Evolutionary conservation across 139 green algal genomes (phyloP).

Genomic region (Pleodorina starrii): DNA sequence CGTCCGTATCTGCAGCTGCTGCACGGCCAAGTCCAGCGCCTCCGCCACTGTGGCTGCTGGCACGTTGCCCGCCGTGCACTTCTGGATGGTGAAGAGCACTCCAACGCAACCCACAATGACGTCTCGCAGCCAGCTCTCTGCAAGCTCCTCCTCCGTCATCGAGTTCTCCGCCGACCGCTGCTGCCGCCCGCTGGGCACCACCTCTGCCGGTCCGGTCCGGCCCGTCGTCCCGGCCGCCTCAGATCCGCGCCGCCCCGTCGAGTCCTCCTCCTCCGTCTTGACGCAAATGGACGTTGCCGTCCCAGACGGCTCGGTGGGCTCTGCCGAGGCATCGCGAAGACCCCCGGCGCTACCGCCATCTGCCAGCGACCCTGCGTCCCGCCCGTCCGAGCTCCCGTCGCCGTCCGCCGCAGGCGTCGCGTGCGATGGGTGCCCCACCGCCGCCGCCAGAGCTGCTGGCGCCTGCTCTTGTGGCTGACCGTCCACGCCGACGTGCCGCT

Average conservation of each 20-base stretch:
- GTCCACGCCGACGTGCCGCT: neutral
- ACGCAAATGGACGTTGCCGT: neutral
- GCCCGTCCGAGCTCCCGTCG: neutral
- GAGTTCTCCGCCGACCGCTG: neutral
- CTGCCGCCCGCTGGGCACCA: neutral
- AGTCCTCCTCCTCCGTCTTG: neutral
- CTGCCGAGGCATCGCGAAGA: neutral
- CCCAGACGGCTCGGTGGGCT: neutral
- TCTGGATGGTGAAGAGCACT: conserved; percentile 64
- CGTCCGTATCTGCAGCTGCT: conserved; percentile 23
- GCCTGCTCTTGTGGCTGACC: neutral
- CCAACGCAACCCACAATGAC: conserved; percentile 60
- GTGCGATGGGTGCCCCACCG: neutral
- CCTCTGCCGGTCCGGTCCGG: neutral
- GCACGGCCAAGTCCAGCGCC: conserved; percentile 51
- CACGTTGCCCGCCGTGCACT: conserved; percentile 38
- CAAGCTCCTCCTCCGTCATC: neutral
- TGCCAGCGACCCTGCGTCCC: neutral
- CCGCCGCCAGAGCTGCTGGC: neutral
- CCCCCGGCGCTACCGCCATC: neutral
- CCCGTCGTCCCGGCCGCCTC: neutral
- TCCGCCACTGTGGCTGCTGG: neutral
- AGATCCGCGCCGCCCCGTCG: neutral
- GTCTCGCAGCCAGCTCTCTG: conserved; percentile 52
- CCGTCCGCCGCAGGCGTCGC: neutral